These are phyloP conservation scores for Neofusicoccum cordaticola DNA, from an alignment of 2,329 filamentous ascomycete genomes.

Conservation along the genomic window DNA sequence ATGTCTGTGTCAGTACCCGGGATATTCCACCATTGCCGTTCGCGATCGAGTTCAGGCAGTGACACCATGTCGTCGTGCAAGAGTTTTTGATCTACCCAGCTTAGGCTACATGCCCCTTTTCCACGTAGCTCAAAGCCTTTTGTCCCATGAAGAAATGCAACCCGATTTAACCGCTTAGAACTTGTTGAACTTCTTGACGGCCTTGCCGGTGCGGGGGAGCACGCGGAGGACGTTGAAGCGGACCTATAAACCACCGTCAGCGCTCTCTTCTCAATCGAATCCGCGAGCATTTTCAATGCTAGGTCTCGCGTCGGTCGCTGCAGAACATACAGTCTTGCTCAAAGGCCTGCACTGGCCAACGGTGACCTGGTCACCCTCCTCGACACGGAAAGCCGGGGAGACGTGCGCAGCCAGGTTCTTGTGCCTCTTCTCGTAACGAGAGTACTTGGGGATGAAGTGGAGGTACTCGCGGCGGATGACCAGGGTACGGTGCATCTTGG, in stretches of 20 bases:
- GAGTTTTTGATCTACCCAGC: conserved; percentile 19
- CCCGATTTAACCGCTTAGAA: conserved; percentile 64
- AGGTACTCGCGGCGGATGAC: conserved; percentile 99
- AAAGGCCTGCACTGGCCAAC: conserved; percentile 99
- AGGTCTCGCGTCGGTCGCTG: background rate
- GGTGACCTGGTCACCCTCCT: conserved; percentile 98
- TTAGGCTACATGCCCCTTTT: conserved; percentile 19
- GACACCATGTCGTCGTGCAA: conserved; percentile 18
- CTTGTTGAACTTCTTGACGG: conserved; percentile 97
- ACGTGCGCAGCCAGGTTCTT: conserved; percentile 99
- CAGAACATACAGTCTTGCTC: conserved; percentile 90
- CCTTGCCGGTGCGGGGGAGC: conserved; percentile 94
- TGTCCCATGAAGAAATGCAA: conserved; percentile 20
- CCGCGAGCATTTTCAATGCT: background rate
- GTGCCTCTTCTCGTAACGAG: conserved; percentile 99
- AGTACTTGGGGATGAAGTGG: conserved; percentile 99
- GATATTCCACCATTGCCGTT: conserved; percentile 14
- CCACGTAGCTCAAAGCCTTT: conserved; percentile 14
- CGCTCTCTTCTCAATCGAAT: background rate
- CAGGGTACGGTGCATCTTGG: conserved; percentile 99
- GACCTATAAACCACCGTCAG: conserved; percentile 56
- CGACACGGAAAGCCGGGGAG: conserved; percentile 99
- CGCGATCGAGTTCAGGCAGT: conserved; percentile 12
- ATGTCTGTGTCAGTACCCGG: conserved; percentile 10
- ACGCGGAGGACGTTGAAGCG: conserved; percentile 99